phyloP scores from a whole-genome alignment of 2,329 filamentous ascomycete species.

The Grosmannia penicillata region DNA sequence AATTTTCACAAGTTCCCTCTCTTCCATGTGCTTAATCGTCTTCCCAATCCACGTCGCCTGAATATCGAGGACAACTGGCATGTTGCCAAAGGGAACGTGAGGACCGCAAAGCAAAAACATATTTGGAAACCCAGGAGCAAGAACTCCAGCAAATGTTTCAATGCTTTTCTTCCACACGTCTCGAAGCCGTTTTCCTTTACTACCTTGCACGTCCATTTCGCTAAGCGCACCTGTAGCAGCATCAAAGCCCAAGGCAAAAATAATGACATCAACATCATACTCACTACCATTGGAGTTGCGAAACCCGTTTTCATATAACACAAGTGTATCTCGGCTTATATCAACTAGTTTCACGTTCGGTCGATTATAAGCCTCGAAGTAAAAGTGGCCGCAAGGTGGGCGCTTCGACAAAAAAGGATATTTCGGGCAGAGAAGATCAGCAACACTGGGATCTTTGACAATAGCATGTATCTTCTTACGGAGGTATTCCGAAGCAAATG shows the following conservation, averaged over 20 bases:
- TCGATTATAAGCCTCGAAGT: slow-evolving; percentile 32
- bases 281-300: slow-evolving; percentile 18
- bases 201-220: slow-evolving; percentile 17
- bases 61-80: slow-evolving; percentile 5
- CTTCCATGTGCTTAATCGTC: slow-evolving; percentile 5
- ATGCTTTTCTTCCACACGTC: slow-evolving; percentile 17
- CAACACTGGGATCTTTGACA: slow-evolving; percentile 19
- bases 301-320: slow-evolving; percentile 24
- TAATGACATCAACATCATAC: slow-evolving; percentile 23
- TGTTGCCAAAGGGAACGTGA: slow-evolving; percentile 6
- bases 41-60: slow-evolving; percentile 7
- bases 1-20: slow-evolving; percentile 1
- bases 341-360: slow-evolving; percentile 31
- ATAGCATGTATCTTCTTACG: slow-evolving; percentile 20
- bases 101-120: slow-evolving; percentile 9
- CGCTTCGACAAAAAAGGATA: slow-evolving; percentile 31
- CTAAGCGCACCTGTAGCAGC: slow-evolving; percentile 18
- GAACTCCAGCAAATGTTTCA: slow-evolving; percentile 14
- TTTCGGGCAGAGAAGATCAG: slow-evolving; percentile 20
- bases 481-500: slow-evolving; percentile 15
- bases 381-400: slow-evolving; percentile 28
- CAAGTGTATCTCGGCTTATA: slow-evolving; percentile 24
- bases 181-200: slow-evolving; percentile 11
- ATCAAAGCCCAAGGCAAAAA: slow-evolving; percentile 21
- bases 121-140: slow-evolving; percentile 8